Conservation (phyloP, 192 early-diverging fungal species). For the Geranomyces variabilis region DNA sequence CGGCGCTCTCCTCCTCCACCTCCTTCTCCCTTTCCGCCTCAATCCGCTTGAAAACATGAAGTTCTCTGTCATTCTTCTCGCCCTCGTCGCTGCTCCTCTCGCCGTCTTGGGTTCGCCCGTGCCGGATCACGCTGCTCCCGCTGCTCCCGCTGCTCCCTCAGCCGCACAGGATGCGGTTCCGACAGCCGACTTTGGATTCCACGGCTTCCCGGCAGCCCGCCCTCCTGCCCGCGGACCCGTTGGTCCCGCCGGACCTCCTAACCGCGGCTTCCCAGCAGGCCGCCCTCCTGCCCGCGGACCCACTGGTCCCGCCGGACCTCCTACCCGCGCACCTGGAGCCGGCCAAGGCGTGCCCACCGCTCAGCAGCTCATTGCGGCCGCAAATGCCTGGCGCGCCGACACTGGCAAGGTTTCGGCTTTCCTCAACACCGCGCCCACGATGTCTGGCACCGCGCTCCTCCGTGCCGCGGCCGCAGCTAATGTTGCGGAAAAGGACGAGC, state of each 20-base stretch:
- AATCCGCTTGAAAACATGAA: not conserved
- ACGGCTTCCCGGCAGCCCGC: no score
- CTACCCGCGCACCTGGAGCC: not conserved
- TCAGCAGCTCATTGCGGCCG: not conserved
- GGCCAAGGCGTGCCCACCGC: not conserved
- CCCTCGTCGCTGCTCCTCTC: not conserved
- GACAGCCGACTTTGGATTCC: not conserved
- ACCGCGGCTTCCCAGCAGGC: no score
- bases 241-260: no score
- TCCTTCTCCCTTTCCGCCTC: not conserved
- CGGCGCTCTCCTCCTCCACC: not conserved
- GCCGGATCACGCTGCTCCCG: not conserved
- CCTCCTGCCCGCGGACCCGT: no score
- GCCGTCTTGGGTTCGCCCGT: not conserved
- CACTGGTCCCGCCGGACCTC: not conserved
- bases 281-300: not conserved
- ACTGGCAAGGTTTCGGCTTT: not conserved
- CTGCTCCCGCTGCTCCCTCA: not conserved
- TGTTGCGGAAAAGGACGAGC: constrained; percentile 5
- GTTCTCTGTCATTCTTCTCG: not conserved
- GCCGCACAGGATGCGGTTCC: not conserved
- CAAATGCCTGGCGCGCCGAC: not conserved
- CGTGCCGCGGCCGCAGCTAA: not conserved
- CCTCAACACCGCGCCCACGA: not conserved
- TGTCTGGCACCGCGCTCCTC: not conserved